Percentiles rank a stretch among this genome's conserved stretches.
Conservation (phyloP, 176 grass and related monocot species). For the Eragrostis nindensis region DNA sequence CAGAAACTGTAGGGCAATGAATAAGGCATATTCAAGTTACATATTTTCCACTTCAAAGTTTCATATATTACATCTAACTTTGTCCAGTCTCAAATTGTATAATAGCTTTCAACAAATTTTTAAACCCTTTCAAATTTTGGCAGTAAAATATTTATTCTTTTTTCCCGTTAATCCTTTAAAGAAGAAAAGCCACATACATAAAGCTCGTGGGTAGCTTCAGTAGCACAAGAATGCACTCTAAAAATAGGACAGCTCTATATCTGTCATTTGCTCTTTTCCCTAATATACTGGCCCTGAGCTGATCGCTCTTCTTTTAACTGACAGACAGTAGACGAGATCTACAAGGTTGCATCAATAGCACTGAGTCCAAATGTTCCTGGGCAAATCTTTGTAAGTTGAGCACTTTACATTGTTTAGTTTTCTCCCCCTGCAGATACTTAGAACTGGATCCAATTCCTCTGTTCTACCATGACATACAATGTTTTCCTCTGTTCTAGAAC, state of each 20-base stretch:
- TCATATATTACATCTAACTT: conserved; percentile 30
- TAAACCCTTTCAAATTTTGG: background rate
- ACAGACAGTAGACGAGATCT: conserved; percentile 97
- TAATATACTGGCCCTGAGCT: conserved; percentile 33
- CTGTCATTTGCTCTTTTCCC: background rate
- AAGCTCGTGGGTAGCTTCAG: background rate
- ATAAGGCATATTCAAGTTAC: conserved; percentile 23
- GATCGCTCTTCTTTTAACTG: conserved; percentile 40
- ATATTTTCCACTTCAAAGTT: conserved; percentile 1
- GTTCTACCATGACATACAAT: conserved; percentile 6
- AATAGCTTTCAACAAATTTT: conserved; percentile 1
- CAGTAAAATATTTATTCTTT: conserved; percentile 23
- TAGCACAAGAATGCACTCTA: conserved; percentile 2
- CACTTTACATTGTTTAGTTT: conserved; percentile 12
- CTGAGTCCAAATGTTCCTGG: conserved; percentile 98
- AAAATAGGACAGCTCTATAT: conserved; percentile 2
- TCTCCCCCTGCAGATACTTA: conserved; percentile 32
- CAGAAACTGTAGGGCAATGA: conserved; percentile 31
- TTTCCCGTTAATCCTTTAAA: background rate
- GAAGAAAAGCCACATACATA: background rate
- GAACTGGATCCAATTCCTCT: background rate
- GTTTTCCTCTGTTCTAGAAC: background rate
- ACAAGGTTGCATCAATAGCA: conserved; percentile 89
- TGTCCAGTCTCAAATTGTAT: conserved; percentile 23
- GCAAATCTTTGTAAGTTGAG: conserved; percentile 96